phyloP scores from a whole-genome alignment of 2,329 filamentous ascomycete genomes.

The Hortaea werneckii region DNA sequence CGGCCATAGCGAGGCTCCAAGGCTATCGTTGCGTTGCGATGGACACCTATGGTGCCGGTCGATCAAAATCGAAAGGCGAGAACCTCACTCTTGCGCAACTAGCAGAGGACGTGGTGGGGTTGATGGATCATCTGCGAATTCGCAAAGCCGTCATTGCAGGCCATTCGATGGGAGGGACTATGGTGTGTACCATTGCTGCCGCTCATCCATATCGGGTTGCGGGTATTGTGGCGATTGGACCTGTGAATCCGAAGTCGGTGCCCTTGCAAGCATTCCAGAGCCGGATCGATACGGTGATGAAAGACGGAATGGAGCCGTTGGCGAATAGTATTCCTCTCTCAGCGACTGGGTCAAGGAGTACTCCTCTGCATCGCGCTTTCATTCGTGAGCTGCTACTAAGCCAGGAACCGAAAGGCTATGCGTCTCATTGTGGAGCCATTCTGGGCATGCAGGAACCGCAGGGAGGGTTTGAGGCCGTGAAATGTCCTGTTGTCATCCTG shows the following conservation, averaged over 20 bases:
- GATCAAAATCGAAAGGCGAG: constrained; percentile 39
- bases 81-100: constrained; percentile 44
- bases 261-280: constrained; percentile 35
- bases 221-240: constrained; percentile 52
- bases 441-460: constrained; percentile 41
- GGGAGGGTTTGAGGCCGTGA: constrained; percentile 43
- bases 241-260: constrained; percentile 27
- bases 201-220: constrained; percentile 37
- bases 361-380: constrained; percentile 44
- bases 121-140: constrained; percentile 45
- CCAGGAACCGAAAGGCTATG: constrained; percentile 47
- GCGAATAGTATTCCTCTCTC: constrained; percentile 46
- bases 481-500: constrained; percentile 51
- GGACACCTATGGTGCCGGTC: constrained; percentile 53
- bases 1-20: constrained; percentile 39
- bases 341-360: constrained; percentile 43
- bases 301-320: constrained; percentile 52
- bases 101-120: constrained; percentile 43
- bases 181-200: constrained; percentile 49
- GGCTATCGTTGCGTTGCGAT: constrained; percentile 49
- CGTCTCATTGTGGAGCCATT: constrained; percentile 50
- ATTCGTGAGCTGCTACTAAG: constrained; percentile 49
- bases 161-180: constrained; percentile 61
- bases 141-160: constrained; percentile 49
- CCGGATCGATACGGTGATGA: constrained; percentile 42